Percentiles rank a stretch among this genome's conserved stretches.
phyloP scores from a whole-genome alignment of 78 protist genomes.

The Chrysochromulina parva region DNA sequence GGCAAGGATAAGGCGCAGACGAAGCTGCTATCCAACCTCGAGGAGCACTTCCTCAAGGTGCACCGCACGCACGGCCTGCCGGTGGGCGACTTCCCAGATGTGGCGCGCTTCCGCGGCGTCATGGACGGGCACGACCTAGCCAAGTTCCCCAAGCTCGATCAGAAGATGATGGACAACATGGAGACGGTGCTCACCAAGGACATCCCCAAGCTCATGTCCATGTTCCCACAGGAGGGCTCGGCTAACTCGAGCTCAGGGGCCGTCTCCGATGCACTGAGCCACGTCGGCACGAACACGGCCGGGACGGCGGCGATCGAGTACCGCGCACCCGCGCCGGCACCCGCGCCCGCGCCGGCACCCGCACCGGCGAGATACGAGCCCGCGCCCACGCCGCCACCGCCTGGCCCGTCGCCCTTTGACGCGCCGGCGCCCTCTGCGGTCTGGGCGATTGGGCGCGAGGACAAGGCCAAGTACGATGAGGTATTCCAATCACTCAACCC shows the following conservation, averaged over 20 bases:
- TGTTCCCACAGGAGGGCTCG: background rate
- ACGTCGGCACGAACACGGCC: background rate
- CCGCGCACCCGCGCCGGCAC: background rate
- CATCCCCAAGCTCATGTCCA: conserved; percentile 16
- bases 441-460: background rate
- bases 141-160: conserved; percentile 21
- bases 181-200: background rate
- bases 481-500: background rate
- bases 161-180: background rate
- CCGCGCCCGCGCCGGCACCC: background rate
- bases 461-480: conserved; percentile 1
- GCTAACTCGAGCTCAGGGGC: background rate
- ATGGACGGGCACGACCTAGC: background rate
- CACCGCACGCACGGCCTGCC: conserved; percentile 2
- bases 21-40: conserved; percentile 59
- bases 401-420: background rate
- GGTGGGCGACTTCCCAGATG: conserved; percentile 34
- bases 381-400: background rate
- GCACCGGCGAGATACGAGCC: background rate
- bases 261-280: background rate
- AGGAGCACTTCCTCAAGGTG: conserved; percentile 63
- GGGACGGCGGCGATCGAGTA: background rate
- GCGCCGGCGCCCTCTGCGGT: background rate
- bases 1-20: conserved; percentile 75
- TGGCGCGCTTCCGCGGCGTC: background rate